A percentile compares a stretch with the other conserved stretches of the same genome.
Evolutionary conservation across 305 asterid genomes (phyloP).

Genomic region (Fraxinus platypoda): DNA sequence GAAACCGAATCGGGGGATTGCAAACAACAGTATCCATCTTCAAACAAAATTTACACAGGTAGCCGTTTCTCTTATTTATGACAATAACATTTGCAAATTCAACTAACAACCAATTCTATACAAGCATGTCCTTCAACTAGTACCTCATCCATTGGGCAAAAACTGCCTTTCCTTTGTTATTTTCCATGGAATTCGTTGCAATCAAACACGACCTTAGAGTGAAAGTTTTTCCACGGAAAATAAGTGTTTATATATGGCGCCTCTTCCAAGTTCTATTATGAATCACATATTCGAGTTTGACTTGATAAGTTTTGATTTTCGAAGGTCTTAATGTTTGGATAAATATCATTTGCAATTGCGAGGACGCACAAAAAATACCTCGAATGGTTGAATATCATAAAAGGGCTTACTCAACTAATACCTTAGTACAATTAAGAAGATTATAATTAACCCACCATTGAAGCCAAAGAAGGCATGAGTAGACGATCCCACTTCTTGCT

Average conservation of each 20-base stretch:
- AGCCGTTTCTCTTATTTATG: background rate
- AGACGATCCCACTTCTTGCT: conserved; percentile 80
- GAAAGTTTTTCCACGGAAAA: background rate
- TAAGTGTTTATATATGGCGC: too few relatives aligned
- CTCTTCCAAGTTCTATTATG: background rate
- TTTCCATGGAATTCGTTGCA: too few relatives aligned
- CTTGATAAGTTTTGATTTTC: background rate
- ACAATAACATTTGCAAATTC: background rate
- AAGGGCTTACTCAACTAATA: background rate
- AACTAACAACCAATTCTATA: background rate
- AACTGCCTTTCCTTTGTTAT: background rate
- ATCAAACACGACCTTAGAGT: background rate
- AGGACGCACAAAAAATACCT: background rate
- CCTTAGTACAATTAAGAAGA: background rate
- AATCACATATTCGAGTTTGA: background rate
- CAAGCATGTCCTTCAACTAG: background rate
- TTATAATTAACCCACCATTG: conserved; percentile 41
- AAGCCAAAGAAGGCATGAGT: conserved; percentile 82
- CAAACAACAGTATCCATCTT: background rate
- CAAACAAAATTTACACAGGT: background rate
- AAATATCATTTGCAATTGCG: background rate
- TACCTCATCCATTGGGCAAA: background rate
- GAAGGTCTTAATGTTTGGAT: background rate
- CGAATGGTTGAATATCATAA: background rate
- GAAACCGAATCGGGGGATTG: background rate